Conservation (phyloP, 2,329 filamentous ascomycete genomes). For the Neofusicoccum laricinum region DNA sequence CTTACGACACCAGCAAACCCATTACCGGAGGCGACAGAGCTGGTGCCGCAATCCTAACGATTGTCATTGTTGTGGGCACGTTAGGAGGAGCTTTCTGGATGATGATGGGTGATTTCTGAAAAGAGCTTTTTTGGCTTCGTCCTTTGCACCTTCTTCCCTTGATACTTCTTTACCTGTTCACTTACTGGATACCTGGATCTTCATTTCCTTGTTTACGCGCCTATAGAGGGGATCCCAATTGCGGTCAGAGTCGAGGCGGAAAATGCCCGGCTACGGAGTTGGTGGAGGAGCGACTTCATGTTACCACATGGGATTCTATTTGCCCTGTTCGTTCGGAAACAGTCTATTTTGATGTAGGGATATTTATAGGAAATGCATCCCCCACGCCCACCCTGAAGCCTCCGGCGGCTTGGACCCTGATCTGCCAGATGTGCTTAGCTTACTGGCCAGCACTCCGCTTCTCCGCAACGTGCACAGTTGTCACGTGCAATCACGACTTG, state of each 20-base stretch:
- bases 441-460: neutral
- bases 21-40: conserved; percentile 40
- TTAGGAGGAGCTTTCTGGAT: conserved; percentile 24
- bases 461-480: neutral
- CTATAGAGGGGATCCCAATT: neutral
- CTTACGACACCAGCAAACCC: conserved; percentile 21
- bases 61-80: conserved; percentile 3
- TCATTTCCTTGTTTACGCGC: neutral
- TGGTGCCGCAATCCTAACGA: conserved; percentile 35
- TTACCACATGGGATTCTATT: neutral
- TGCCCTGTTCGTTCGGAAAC: neutral
- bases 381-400: neutral
- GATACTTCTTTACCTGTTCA: neutral
- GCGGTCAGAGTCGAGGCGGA: neutral
- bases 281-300: conserved; percentile 1
- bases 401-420: neutral
- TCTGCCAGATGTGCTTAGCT: neutral
- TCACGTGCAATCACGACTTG: neutral
- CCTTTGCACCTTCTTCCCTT: neutral
- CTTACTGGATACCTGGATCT: conserved; percentile 11
- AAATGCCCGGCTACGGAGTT: conserved; percentile 10
- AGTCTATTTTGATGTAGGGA: conserved; percentile 6
- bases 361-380: conserved; percentile 1
- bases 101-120: conserved; percentile 18
- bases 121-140: neutral